Evolutionary conservation across 805 yeast genomes (phyloP).

Genomic region (Zygosaccharomyces kombuchaensis): DNA sequence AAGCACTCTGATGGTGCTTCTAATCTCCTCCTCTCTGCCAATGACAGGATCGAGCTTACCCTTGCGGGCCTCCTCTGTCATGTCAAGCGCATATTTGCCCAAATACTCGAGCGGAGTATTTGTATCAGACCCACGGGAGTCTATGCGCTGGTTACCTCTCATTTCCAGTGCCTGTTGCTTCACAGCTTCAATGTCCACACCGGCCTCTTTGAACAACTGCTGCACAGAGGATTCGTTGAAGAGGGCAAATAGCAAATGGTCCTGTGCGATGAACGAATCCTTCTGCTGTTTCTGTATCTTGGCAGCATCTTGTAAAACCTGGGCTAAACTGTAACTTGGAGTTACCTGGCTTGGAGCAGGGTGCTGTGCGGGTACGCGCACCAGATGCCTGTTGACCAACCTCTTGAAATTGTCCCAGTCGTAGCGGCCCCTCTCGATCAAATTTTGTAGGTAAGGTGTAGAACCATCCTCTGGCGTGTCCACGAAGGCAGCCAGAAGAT

Average conservation of each 20-base stretch:
- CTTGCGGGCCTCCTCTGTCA: conserved; percentile 88
- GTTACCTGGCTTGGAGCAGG: conserved; percentile 85
- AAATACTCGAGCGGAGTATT: conserved; percentile 79
- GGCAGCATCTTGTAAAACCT: conserved; percentile 66
- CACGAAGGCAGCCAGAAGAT: conserved; percentile 86
- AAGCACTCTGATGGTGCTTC: conserved; percentile 88
- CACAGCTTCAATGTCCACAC: conserved; percentile 63
- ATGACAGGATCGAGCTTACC: conserved; percentile 98
- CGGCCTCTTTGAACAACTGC: conserved; percentile 65
- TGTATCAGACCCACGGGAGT: conserved; percentile 90
- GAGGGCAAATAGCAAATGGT: conserved; percentile 81
- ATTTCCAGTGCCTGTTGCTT: conserved; percentile 73
- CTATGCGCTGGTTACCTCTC: conserved; percentile 89
- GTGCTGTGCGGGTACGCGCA: conserved; percentile 77
- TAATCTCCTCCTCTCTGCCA: conserved; percentile 97
- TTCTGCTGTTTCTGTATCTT: conserved; percentile 83
- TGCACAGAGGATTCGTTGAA: conserved; percentile 73
- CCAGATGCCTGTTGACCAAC: conserved; percentile 72
- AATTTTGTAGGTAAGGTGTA: conserved; percentile 67
- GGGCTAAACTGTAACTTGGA: conserved; percentile 72
- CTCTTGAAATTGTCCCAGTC: conserved; percentile 82
- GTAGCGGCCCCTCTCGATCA: conserved; percentile 79
- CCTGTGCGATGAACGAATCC: conserved; percentile 90
- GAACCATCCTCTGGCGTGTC: conserved; percentile 52
- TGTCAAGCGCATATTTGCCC: conserved; percentile 84